phyloP scores from a whole-genome alignment of 345 rosid species.

The Physaria fendleri region DNA sequence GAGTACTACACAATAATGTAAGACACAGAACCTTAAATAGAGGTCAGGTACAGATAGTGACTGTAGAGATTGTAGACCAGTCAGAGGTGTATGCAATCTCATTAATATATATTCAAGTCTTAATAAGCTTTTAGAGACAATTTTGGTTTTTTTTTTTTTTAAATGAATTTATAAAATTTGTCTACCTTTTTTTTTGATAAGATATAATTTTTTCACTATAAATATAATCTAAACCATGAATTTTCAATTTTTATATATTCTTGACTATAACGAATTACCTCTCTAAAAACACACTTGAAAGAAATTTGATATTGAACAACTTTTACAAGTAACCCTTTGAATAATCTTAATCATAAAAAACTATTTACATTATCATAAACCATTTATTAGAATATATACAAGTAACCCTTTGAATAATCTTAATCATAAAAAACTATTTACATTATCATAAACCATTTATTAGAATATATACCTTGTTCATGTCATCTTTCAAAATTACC shows the following conservation, averaged over 20 bases:
- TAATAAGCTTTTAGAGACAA: neutral
- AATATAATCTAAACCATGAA: neutral
- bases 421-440: neutral
- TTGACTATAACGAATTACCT: neutral
- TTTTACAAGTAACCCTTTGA: neutral
- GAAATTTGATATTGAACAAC: too few relatives aligned
- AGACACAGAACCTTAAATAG: slow-evolving; percentile 14
- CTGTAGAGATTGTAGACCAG: neutral
- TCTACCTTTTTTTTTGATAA: too few relatives aligned
- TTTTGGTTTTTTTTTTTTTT: neutral
- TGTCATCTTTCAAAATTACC: too few relatives aligned
- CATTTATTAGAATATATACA: neutral
- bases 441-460: neutral
- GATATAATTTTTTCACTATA: neutral
- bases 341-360: neutral
- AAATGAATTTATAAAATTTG: too few relatives aligned
- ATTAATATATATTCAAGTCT: neutral
- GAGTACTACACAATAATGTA: neutral
- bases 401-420: too few relatives aligned
- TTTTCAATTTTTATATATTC: neutral
- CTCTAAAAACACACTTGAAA: neutral
- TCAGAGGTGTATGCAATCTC: neutral
- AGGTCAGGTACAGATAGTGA: too few relatives aligned
- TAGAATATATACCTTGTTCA: neutral
- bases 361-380: neutral